These are phyloP conservation scores for Penicillium silybi DNA, from an alignment of 495 filamentous ascomycete species.

Conservation along the genomic window DNA sequence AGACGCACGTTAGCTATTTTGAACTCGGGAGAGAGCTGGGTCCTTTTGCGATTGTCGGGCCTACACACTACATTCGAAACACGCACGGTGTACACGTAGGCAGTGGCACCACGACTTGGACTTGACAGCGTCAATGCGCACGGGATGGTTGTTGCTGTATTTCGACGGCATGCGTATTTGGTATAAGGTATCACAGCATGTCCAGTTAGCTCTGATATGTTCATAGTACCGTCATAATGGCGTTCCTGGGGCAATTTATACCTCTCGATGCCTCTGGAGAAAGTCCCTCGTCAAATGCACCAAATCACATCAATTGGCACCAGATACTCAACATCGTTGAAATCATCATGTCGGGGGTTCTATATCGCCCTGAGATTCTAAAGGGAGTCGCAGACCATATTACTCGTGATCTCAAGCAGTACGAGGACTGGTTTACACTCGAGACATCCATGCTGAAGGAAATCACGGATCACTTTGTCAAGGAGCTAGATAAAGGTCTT, in stretches of 20 bases:
- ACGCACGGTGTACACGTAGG: neutral
- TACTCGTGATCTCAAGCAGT: conserved; percentile 63
- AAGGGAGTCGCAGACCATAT: conserved; percentile 69
- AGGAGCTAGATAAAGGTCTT: conserved; percentile 78
- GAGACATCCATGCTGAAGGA: conserved; percentile 69
- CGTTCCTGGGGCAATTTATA: conserved; percentile 5
- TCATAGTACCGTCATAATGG: conserved; percentile 24
- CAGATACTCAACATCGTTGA: neutral
- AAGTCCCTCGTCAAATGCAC: neutral
- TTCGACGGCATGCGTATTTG: neutral
- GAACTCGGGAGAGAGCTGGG: neutral
- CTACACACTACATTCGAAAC: neutral
- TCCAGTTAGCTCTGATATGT: neutral
- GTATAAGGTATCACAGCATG: neutral
- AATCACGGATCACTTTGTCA: conserved; percentile 81
- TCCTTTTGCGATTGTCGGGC: neutral
- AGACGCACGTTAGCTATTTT: neutral
- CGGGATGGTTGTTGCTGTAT: neutral
- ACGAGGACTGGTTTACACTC: conserved; percentile 75
- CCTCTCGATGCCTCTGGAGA: neutral
- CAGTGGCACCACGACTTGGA: neutral
- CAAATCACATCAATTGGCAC: neutral
- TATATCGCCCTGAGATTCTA: conserved; percentile 50
- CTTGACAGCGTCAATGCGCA: neutral
- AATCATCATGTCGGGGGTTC: conserved; percentile 13